phyloP scores from a whole-genome alignment of 768 basidiomycete species.

The Chalciporus chontae region DNA sequence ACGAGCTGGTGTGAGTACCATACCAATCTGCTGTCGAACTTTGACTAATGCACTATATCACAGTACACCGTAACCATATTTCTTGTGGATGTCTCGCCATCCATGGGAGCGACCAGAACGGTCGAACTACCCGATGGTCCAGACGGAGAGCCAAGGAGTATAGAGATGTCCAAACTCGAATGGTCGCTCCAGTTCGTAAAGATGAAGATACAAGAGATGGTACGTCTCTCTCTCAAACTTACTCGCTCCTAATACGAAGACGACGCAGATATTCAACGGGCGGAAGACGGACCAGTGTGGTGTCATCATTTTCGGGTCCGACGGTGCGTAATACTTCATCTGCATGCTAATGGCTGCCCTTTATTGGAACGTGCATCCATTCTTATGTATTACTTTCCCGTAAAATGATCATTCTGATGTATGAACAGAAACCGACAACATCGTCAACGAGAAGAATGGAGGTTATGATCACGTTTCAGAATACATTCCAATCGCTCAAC shows the following conservation, averaged over 20 bases:
- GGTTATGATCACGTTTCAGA: slow-evolving; percentile 75
- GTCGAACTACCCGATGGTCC: slow-evolving; percentile 54
- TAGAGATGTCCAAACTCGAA: slow-evolving; percentile 74
- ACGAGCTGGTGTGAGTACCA: slow-evolving; percentile 65
- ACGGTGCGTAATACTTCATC: slow-evolving; percentile 40
- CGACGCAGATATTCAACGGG: slow-evolving; percentile 80
- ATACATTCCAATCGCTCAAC: slow-evolving; percentile 64
- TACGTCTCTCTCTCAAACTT: slow-evolving; percentile 25
- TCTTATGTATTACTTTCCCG: background rate
- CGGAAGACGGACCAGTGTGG: slow-evolving; percentile 94
- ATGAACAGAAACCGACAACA: slow-evolving; percentile 58
- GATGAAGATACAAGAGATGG: slow-evolving; percentile 91
- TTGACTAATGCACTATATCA: slow-evolving; percentile 6
- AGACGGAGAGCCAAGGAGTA: slow-evolving; percentile 45
- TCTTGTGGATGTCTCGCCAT: slow-evolving; percentile 81
- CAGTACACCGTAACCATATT: slow-evolving; percentile 89
- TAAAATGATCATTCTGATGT: background rate
- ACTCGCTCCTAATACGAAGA: background rate
- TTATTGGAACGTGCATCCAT: background rate
- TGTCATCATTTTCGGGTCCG: slow-evolving; percentile 83
- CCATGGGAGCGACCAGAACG: slow-evolving; percentile 68
- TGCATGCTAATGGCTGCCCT: no score
- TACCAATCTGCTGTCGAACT: background rate
- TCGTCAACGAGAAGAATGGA: slow-evolving; percentile 53
- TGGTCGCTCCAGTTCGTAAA: slow-evolving; percentile 85